These are phyloP conservation scores for Westerdykella sp. DNA, from an alignment of 2,329 filamentous ascomycete species.

Conservation along the genomic window DNA sequence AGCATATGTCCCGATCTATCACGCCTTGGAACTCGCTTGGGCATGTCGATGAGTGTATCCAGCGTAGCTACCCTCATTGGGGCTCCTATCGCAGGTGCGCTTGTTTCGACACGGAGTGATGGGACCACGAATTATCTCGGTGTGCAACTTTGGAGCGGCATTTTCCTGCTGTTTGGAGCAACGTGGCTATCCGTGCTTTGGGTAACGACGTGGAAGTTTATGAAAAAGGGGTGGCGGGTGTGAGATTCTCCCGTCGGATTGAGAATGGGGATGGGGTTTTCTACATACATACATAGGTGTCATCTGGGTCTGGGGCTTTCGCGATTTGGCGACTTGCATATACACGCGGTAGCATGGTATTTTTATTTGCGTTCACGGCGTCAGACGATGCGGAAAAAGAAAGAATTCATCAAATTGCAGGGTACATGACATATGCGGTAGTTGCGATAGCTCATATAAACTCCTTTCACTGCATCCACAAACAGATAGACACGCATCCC, in stretches of 20 bases:
- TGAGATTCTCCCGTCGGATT: constrained; percentile 4
- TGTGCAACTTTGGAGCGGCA: constrained; percentile 32
- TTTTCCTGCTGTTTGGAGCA: constrained; percentile 28
- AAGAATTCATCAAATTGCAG: too few species aligned
- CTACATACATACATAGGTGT: too few species aligned
- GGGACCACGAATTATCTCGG: constrained; percentile 25
- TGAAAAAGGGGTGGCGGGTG: constrained; percentile 28
- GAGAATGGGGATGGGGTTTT: too few species aligned
- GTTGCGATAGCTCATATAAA: too few species aligned
- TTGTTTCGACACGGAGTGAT: constrained; percentile 19
- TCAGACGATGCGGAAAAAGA: too few species aligned
- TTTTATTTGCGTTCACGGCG: too few species aligned
- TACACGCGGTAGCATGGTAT: too few species aligned
- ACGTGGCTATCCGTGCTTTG: constrained; percentile 23
- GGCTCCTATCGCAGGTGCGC: constrained; percentile 31
- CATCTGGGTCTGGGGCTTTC: too few species aligned
- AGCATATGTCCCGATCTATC: constrained; percentile 33
- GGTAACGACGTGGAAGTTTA: constrained; percentile 15
- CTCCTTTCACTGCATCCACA: too few species aligned
- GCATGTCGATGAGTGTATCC: constrained; percentile 35
- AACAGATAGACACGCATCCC: too few species aligned
- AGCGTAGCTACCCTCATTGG: constrained; percentile 33
- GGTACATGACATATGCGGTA: too few species aligned
- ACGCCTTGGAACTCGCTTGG: constrained; percentile 30
- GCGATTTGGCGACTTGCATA: too few species aligned